Conservation (phyloP, 139 green algal species). For the Haematococcus lacustris region DNA sequence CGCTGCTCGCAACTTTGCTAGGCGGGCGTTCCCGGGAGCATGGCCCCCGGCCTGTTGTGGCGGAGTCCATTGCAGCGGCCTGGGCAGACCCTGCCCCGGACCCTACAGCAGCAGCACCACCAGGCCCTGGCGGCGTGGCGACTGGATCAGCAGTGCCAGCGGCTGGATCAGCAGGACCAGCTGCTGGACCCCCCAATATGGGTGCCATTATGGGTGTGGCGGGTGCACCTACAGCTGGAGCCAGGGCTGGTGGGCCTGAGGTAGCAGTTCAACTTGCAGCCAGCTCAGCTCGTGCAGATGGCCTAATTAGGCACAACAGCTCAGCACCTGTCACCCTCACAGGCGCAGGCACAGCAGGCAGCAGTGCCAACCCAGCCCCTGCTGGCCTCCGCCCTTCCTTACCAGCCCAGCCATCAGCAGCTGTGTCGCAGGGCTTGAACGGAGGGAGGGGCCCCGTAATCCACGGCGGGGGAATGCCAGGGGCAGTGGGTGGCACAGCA, state of each 20-base stretch:
- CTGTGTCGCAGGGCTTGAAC: no score
- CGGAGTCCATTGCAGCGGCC: background rate
- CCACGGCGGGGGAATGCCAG: no score
- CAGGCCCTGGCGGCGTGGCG: no score
- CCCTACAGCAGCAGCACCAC: background rate
- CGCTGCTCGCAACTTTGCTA: no score
- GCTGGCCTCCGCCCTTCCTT: no score
- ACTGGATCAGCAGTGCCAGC: background rate
- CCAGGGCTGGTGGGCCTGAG: background rate
- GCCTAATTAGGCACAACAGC: background rate
- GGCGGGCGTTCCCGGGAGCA: background rate
- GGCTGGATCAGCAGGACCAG: background rate
- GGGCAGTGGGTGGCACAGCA: background rate
- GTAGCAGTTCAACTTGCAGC: background rate
- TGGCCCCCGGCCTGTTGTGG: background rate
- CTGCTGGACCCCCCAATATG: background rate
- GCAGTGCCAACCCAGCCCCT: background rate
- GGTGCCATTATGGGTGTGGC: no score
- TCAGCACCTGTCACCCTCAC: background rate
- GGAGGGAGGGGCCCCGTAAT: no score
- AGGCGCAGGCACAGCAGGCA: background rate
- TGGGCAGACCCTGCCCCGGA: background rate
- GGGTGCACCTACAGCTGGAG: background rate
- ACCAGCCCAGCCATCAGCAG: background rate
- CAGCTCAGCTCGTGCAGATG: no score